Conservation (phyloP, 2,329 filamentous ascomycete species). For the Cladosporium austrohemisphaericum region DNA sequence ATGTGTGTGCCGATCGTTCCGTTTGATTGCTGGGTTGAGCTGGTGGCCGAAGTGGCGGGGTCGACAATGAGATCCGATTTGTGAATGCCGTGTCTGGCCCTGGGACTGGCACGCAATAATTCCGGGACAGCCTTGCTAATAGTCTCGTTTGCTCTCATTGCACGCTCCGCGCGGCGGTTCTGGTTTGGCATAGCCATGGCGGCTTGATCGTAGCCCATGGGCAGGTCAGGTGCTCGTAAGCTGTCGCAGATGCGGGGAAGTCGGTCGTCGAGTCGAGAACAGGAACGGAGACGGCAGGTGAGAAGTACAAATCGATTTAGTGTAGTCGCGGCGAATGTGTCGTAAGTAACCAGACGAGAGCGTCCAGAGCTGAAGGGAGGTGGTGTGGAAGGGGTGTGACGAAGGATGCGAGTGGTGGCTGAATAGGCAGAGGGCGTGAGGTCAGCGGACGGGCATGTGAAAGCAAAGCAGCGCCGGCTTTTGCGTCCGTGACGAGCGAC, state of each 20-base stretch:
- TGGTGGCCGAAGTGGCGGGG: slow-evolving; percentile 20
- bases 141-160: slow-evolving; percentile 44
- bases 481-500: too few species aligned
- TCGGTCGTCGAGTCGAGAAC: background rate
- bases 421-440: too few species aligned
- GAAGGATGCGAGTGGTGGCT: too few species aligned
- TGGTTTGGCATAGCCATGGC: slow-evolving; percentile 17
- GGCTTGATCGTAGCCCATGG: background rate
- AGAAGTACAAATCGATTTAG: too few species aligned
- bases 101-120: slow-evolving; percentile 49
- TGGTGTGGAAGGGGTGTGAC: too few species aligned
- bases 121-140: slow-evolving; percentile 56
- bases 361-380: too few species aligned
- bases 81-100: slow-evolving; percentile 52
- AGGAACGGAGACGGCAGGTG: background rate
- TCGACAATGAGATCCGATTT: slow-evolving; percentile 45
- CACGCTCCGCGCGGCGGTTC: slow-evolving; percentile 28
- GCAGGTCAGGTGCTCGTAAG: background rate
- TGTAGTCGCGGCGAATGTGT: too few species aligned
- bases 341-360: too few species aligned
- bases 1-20: slow-evolving; percentile 21
- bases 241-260: slow-evolving; percentile 14
- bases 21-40: slow-evolving; percentile 4
- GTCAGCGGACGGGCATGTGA: too few species aligned
- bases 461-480: too few species aligned